These are phyloP conservation scores for Malania oleifera DNA, from an alignment of 164 flowering plant species.

Conservation along the genomic window DNA sequence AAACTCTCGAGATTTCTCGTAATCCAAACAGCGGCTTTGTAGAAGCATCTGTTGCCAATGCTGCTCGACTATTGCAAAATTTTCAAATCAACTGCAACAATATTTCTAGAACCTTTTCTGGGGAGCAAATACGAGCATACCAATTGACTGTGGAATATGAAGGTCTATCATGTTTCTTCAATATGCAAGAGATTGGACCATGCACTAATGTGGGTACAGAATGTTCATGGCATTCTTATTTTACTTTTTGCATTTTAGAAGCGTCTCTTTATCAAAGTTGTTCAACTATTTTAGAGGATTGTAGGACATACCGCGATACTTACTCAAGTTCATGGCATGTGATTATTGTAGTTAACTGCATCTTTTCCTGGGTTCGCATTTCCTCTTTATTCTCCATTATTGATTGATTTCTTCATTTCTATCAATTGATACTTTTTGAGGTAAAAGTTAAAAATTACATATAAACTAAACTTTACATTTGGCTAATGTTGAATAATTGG, in stretches of 20 bases:
- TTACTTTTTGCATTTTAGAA: neutral
- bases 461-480: too few relatives aligned
- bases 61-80: conserved; percentile 46
- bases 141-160: conserved; percentile 34
- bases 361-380: too few relatives aligned
- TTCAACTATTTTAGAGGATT: neutral
- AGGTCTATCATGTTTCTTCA: conserved; percentile 35
- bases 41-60: conserved; percentile 70
- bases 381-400: too few relatives aligned
- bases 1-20: conserved; percentile 37
- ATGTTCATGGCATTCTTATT: neutral
- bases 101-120: conserved; percentile 31
- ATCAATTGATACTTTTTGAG: too few relatives aligned
- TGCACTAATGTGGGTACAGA: conserved; percentile 42
- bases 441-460: too few relatives aligned
- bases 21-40: conserved; percentile 38
- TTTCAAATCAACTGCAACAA: conserved; percentile 41
- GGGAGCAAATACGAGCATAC: conserved; percentile 32
- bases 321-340: neutral
- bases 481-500: too few relatives aligned
- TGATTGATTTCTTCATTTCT: too few relatives aligned
- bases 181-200: conserved; percentile 58
- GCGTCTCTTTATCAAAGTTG: neutral
- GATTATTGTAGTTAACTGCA: too few relatives aligned
- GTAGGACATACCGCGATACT: neutral